These are phyloP conservation scores for Plasmodium knowlesi DNA, from an alignment of 169 alveolate species.

Conservation along the genomic window DNA sequence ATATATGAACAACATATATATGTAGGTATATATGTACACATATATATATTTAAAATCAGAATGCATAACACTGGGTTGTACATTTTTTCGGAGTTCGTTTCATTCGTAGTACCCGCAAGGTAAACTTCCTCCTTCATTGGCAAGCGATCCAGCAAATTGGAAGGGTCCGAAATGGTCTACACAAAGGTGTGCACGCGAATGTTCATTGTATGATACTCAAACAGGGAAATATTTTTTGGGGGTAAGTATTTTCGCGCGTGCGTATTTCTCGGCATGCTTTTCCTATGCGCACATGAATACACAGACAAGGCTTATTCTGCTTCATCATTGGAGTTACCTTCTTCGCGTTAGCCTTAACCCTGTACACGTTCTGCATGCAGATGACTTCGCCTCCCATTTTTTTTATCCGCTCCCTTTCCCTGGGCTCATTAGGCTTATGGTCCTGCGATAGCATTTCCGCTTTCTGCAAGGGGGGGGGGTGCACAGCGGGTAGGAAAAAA, in stretches of 20 bases:
- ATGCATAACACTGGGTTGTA: neutral
- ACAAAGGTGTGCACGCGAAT: neutral
- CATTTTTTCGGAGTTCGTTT: neutral
- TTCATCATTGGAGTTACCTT: slow-evolving; percentile 15
- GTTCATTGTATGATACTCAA: neutral
- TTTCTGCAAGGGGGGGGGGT: slow-evolving; percentile 3
- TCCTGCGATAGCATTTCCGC: slow-evolving; percentile 41
- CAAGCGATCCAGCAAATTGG: slow-evolving; percentile 39
- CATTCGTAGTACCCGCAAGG: slow-evolving; percentile 36
- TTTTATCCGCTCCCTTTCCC: slow-evolving; percentile 69
- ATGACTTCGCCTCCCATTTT: slow-evolving; percentile 74
- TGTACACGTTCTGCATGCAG: slow-evolving; percentile 64
- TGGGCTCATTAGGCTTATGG: slow-evolving; percentile 73
- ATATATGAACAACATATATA: too few relatives aligned
- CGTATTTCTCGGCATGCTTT: neutral
- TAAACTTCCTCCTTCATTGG: slow-evolving; percentile 62
- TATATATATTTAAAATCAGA: neutral
- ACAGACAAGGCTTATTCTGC: neutral
- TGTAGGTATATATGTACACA: neutral
- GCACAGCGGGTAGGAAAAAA: neutral
- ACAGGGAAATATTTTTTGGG: neutral
- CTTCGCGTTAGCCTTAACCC: slow-evolving; percentile 56
- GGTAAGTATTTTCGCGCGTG: neutral
- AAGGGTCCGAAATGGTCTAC: neutral
- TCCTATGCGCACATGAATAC: neutral